These are phyloP conservation scores for Salmacisia buchloeana DNA, from an alignment of 1,284 basidiomycete species.

Conservation along the genomic window DNA sequence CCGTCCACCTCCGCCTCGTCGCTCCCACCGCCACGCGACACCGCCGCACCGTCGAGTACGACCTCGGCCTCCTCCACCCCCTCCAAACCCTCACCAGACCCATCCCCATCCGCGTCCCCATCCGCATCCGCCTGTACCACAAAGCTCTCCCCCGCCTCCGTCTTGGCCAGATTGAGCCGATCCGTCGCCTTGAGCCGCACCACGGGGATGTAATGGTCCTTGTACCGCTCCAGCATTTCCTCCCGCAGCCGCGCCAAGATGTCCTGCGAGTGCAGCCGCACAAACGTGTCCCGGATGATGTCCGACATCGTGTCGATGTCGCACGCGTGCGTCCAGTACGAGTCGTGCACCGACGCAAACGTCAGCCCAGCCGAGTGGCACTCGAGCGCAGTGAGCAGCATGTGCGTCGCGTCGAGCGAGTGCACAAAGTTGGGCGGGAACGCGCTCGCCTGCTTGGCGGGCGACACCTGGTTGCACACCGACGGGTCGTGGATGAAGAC, in stretches of 20 bases:
- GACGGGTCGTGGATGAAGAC: slow-evolving; percentile 91
- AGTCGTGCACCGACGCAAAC: slow-evolving; percentile 96
- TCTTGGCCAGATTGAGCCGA: slow-evolving; percentile 28
- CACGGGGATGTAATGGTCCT: neutral
- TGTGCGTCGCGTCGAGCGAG: slow-evolving; percentile 94
- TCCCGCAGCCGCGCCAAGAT: slow-evolving; percentile 61
- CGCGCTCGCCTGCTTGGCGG: slow-evolving; percentile 82
- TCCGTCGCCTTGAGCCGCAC: slow-evolving; percentile 38
- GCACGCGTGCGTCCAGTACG: slow-evolving; percentile 95
- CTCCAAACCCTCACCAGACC: slow-evolving; percentile 9
- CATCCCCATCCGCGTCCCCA: slow-evolving; percentile 9
- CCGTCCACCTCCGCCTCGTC: neutral
- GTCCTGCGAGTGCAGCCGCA: slow-evolving; percentile 81
- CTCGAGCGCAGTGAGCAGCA: slow-evolving; percentile 94
- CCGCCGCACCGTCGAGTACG: neutral
- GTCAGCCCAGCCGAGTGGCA: slow-evolving; percentile 56
- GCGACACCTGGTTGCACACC: slow-evolving; percentile 71
- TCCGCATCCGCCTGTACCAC: slow-evolving; percentile 4
- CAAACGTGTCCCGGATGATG: slow-evolving; percentile 87
- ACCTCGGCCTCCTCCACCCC: neutral
- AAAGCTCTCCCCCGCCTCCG: neutral
- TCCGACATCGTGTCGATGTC: slow-evolving; percentile 83
- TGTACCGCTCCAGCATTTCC: slow-evolving; percentile 45
- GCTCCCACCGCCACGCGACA: neutral
- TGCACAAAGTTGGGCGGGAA: slow-evolving; percentile 99